Base-by-base conservation (phyloP, 495 filamentous ascomycete genomes). In the Penicillium antarcticum region DNA sequence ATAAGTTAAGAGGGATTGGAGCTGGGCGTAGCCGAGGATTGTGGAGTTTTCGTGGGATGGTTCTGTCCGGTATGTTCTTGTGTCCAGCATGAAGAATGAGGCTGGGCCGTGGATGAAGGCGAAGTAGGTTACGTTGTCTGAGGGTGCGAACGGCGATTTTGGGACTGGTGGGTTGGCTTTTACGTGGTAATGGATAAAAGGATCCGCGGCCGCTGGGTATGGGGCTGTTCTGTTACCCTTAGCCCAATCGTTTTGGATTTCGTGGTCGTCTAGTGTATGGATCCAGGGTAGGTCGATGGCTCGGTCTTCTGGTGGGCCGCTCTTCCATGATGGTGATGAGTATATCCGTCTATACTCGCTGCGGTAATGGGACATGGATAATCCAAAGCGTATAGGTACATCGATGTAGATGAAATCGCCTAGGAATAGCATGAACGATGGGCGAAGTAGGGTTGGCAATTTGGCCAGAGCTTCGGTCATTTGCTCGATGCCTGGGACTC, bases 391-490 rank as follows among this genome's bases (percentile, higher is more conserved):
- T 24, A 80, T 76, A 0, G 94, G 94, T 0, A 97, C 90, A 51
- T 98, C 94, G 53, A 95, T 85, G 65, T 98, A 98, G 65, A 98
- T 96, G 66, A 97, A 98, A 63, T 98, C 94, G n/a, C 92, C 94
- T 0, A 98, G 82, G 76, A 98, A 98, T 19, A 98, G 80, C 92
- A 98, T 97, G 57, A 98, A 97, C 0, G 89, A 79, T 12, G 74
- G 73, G 14, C 65, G 68, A 19, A 82, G 73, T 4, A 92, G 70
- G 5, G 69, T 62, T 2, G 86, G 84, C 5, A 94, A 66, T 41
- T 81, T 80, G 16, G 82, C 80, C 12, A 89, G 66, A 29, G 67
- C 67, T 5, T 69, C 43, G 0, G 72, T 70, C 60, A 92, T 74
- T 51, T 87, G 75, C 51, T 80, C 78, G 56, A 97, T 77, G 1